These are phyloP conservation scores for Rhododendron kiyosumense DNA, from an alignment of 148 eudicot genomes.

Conservation along the genomic window DNA sequence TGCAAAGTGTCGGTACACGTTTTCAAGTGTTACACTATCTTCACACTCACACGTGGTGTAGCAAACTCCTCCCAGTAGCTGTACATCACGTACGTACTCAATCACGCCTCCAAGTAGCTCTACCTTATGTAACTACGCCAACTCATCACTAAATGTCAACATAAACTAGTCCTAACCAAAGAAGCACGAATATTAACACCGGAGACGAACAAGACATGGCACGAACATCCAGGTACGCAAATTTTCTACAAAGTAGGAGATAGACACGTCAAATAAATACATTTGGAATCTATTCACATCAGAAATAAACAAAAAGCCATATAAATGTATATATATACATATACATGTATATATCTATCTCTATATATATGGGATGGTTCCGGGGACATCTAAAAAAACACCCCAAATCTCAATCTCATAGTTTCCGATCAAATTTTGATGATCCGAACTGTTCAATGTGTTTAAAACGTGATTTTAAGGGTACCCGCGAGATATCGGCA, in stretches of 20 bases:
- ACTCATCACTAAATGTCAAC: background rate
- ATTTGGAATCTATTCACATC: background rate
- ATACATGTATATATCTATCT: no score
- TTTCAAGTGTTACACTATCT: background rate
- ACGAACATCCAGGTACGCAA: background rate
- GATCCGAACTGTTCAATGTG: no score
- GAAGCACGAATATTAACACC: background rate
- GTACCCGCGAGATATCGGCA: no score
- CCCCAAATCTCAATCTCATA: no score
- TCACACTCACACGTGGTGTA: background rate
- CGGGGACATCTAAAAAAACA: no score
- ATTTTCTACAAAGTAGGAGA: background rate
- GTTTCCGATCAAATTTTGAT: no score
- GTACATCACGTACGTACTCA: background rate
- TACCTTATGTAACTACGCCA: background rate
- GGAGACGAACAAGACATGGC: background rate
- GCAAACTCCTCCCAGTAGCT: background rate
- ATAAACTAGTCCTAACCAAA: background rate
- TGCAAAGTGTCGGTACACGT: background rate
- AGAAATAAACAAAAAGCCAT: background rate
- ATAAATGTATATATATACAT: no score
- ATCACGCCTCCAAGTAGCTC: background rate
- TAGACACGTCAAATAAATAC: background rate
- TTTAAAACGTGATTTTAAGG: no score
- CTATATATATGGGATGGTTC: no score